Base-by-base conservation (phyloP, 1,139 yeast genomes). In the Protomyces inouyei region DNA sequence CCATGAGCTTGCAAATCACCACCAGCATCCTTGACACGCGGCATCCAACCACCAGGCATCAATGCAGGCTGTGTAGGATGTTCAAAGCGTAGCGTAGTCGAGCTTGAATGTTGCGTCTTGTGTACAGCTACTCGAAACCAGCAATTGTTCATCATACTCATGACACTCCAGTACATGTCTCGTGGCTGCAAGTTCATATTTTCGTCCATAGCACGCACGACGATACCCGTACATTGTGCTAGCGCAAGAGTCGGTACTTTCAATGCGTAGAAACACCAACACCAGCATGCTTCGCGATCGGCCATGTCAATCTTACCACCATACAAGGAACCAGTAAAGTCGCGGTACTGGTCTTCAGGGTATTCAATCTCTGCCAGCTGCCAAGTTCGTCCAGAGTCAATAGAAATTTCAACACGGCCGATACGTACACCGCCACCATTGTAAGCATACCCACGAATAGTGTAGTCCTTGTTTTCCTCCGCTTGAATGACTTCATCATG, bases 111-210 rank as follows among this genome's bases (percentile, higher is more conserved):
- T 52, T 40, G 52, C 6, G 53, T 43, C 37, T 65, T 64, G 25
- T 68, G 67, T 18, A 74, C 72, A 2, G 77, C 77, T 12, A 75
- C 73, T 14, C 77, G 66, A 64, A 73, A 75, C 77, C 77, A 75
- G 74, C 77, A 74, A 59, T 75, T 75, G 63, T 74, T 74, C 65
- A 74, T 67, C 77, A 75, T 75, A 1, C 76, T 73, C 35, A 75
- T 72, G 21, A 75, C 75, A 63, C 74, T 75, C 77, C 77, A 75
- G 65, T 75, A 75, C 76, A 75, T 74, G 59, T 73, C 72, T 60
- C 76, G 69, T 9, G 77, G 77, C 65, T 75, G 77, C 16, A 70
- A 69, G 25, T 68, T 71, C 77, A 75, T 75, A 28, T 73, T 69
- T 38, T 71, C 72, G 64, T 75, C 77, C 77, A 75, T 75, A 0